Evolutionary conservation across 345 rosid species (phyloP).

Genomic region (Populus pruinosa): DNA sequence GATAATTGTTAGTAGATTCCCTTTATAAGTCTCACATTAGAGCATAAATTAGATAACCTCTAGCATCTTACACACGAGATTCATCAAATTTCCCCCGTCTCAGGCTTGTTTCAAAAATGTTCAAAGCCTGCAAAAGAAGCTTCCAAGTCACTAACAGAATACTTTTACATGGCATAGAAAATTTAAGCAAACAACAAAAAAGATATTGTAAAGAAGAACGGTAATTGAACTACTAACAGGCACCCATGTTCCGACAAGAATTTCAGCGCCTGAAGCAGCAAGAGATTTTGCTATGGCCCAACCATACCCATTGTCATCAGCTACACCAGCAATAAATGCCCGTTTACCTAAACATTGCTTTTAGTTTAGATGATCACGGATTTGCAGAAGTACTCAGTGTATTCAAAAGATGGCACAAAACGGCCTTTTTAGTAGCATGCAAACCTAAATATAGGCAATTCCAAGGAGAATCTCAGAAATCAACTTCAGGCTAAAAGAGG

Average conservation of each 20-base stretch:
- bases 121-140: conserved; percentile 66
- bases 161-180: background rate
- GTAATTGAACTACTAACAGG: conserved; percentile 56
- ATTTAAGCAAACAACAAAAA: background rate
- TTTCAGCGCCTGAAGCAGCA: conserved; percentile 98
- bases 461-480: too few relatives aligned
- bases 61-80: conserved; percentile 75
- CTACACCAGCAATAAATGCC: conserved; percentile 94
- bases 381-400: background rate
- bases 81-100: conserved; percentile 93
- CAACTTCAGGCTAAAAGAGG: too few relatives aligned
- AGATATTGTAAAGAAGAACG: background rate
- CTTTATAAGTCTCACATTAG: background rate
- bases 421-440: background rate
- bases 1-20: conserved; percentile 10
- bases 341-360: conserved; percentile 59
- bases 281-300: conserved; percentile 99
- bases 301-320: conserved; percentile 97
- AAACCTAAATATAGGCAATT: too few relatives aligned
- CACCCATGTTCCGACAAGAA: conserved; percentile 97
- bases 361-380: background rate
- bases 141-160: conserved; percentile 8
- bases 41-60: conserved; percentile 5
- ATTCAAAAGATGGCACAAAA: background rate
- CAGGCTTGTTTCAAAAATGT: conserved; percentile 88